Percentiles rank a stretch among this genome's conserved stretches.
Conservation (phyloP, 2,329 filamentous ascomycete species). For the Xylariales sp. region DNA sequence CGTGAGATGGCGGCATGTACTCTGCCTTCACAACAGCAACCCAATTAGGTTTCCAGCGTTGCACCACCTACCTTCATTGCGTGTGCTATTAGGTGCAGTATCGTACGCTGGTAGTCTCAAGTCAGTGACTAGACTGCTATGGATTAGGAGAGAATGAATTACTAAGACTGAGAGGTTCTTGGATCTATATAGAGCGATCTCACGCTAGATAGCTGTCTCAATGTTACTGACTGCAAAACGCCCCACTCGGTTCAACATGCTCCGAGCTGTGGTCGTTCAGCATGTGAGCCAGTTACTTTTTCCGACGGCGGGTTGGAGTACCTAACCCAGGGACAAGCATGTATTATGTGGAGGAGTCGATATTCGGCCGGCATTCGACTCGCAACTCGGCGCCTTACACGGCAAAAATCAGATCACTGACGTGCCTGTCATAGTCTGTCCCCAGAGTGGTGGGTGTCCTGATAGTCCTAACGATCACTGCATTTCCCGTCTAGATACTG, state of each 20-base stretch:
- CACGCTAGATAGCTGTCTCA: not conserved
- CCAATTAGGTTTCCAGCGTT: not conserved
- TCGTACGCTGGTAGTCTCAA: not conserved
- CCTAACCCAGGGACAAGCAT: not conserved
- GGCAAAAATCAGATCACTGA: conserved; percentile 7
- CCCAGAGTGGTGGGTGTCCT: conserved; percentile 3
- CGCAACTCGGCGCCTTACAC: conserved; percentile 7
- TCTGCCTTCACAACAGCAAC: not conserved
- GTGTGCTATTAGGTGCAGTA: not conserved
- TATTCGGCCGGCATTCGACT: not conserved
- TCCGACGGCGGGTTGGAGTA: conserved; percentile 11
- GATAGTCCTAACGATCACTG: conserved; percentile 28
- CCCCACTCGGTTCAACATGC: conserved; percentile 24
- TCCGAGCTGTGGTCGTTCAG: conserved; percentile 23
- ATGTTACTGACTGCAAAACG: not conserved
- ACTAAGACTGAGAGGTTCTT: not conserved
- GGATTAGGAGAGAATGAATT: not conserved
- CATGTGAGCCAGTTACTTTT: conserved; percentile 5
- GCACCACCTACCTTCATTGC: not conserved
- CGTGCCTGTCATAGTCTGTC: not conserved
- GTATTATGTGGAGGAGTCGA: conserved; percentile 10
- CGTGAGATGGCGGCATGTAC: conserved; percentile 3
- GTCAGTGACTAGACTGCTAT: not conserved
- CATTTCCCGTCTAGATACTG: conserved; percentile 21
- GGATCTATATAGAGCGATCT: not conserved